Conservation (phyloP, 2,329 filamentous ascomycete species). For the Amphichorda felina region DNA sequence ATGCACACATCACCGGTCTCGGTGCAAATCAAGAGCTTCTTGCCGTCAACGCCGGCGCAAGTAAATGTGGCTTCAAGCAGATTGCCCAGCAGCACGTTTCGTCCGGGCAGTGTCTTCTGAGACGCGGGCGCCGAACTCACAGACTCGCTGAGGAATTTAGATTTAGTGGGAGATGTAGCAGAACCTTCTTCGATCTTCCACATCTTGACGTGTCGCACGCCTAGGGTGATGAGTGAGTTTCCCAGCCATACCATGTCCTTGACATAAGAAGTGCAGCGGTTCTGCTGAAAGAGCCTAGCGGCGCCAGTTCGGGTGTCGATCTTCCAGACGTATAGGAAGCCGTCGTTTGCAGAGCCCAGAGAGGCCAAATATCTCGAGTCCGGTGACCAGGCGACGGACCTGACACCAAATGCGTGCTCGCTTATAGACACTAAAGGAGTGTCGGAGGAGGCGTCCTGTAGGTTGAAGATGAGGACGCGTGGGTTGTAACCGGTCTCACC, state of each 20-base stretch:
- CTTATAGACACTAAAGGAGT: conserved; percentile 72
- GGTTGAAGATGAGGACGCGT: conserved; percentile 79
- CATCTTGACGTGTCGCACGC: conserved; percentile 83
- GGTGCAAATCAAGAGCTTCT: conserved; percentile 71
- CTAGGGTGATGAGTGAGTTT: conserved; percentile 70
- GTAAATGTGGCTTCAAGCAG: conserved; percentile 79
- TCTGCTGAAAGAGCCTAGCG: conserved; percentile 68
- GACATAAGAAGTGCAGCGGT: conserved; percentile 83
- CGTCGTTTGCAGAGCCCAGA: conserved; percentile 80
- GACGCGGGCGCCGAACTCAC: conserved; percentile 16
- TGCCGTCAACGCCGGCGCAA: conserved; percentile 62
- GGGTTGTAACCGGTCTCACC: conserved; percentile 94
- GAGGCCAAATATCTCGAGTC: conserved; percentile 82
- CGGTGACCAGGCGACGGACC: conserved; percentile 77
- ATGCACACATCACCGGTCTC: conserved; percentile 85
- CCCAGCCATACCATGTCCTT: conserved; percentile 88
- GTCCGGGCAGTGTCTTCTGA: conserved; percentile 61
- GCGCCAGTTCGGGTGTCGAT: conserved; percentile 74
- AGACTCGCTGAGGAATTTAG: conserved; percentile 37
- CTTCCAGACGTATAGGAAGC: conserved; percentile 85
- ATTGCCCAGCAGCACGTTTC: conserved; percentile 76
- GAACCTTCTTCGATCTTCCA: conserved; percentile 70
- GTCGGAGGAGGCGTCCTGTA: conserved; percentile 70
- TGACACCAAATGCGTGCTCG: conserved; percentile 85
- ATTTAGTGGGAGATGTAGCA: conserved; percentile 50